Base-by-base conservation (phyloP, 768 basidiomycete species). In the Candolleomyces efflorescens region DNA sequence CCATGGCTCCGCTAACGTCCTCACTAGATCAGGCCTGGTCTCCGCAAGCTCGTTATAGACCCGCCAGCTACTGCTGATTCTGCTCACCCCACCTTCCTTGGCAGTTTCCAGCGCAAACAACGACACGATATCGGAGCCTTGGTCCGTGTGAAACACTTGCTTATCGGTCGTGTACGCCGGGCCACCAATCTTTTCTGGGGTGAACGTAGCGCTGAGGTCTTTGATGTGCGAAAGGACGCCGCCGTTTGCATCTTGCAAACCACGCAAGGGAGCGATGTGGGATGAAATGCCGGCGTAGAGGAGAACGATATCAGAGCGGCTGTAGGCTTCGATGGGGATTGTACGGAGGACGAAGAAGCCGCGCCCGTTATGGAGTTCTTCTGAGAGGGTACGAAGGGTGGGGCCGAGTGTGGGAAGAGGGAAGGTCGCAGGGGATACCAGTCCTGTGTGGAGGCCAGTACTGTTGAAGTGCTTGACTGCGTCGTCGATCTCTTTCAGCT, bases 141-240 rank as follows among this genome's bases (percentile, higher is more conserved):
- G 57, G 45, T 80, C 78, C 2, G 78, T 78, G 63, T 80, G 78
- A 68, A 81, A 81, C 0, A 81, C 78, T 62, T 81, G 79, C 63
- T 77, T 77, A 63, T 78, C 77, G 4, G 78, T 79, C 9, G 77
- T 81, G 59, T 79, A 79, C 23, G 79, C 79, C 3, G 79, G 72
- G 23, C 73, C 73, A 3, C 74, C 75, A 51, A 76, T 76, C 60
- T 68, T 69, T 26, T 72, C 66, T 43, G 75, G 71, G 44, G 68
- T 70, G 39, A 67, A 63, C 18, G 72, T 73, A 15, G 52, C 24
- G 44, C 44, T 55, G 27, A 81, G 71, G 60, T 81, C 79, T 54
- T 77, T 79, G 67, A 81, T 77, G 53, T 79, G 76, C 1, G 77
- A 73, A 10, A 78, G 73, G 7, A 81, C 69, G 12, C 77, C 78